Evolutionary conservation across 2,329 filamentous ascomycete species (phyloP).

Genomic region (Lasiodiplodia citricola): DNA sequence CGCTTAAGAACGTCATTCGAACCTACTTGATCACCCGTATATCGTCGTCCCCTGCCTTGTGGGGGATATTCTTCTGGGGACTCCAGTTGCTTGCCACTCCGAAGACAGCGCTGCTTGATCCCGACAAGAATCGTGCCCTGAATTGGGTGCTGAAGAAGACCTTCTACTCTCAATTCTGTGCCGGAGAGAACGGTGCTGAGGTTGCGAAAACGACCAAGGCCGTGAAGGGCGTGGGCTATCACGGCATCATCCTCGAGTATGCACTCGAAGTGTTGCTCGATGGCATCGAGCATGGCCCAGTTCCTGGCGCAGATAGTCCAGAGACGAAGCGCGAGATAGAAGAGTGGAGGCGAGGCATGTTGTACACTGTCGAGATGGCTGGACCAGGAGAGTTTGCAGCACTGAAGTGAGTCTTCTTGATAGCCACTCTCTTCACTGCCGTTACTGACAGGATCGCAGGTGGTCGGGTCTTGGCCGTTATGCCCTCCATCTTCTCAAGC

Average conservation of each 20-base stretch:
- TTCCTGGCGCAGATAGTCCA: conserved; percentile 35
- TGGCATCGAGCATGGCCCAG: conserved; percentile 29
- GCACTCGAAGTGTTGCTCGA: conserved; percentile 66
- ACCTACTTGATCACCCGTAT: conserved; percentile 24
- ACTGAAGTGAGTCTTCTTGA: conserved; percentile 44
- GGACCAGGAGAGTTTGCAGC: conserved; percentile 55
- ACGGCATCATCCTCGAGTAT: conserved; percentile 85
- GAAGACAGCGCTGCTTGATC: conserved; percentile 8
- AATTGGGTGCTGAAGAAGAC: conserved; percentile 75
- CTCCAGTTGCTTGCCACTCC: conserved; percentile 20
- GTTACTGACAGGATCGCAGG: conserved; percentile 41
- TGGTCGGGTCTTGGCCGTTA: conserved; percentile 83
- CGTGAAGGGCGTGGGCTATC: conserved; percentile 74
- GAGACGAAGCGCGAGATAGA: conserved; percentile 66
- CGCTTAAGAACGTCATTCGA: conserved; percentile 16
- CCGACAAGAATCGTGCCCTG: conserved; percentile 58
- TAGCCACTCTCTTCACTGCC: neutral
- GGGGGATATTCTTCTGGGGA: neutral
- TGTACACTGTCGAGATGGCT: conserved; percentile 67
- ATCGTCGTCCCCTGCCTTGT: conserved; percentile 9
- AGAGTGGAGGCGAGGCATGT: conserved; percentile 73
- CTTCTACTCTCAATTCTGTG: conserved; percentile 90
- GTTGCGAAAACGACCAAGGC: conserved; percentile 66
- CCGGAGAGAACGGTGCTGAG: conserved; percentile 74
- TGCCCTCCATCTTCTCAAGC: conserved; percentile 69